Evolutionary conservation across 441 rosid species (phyloP), one percentile per base, ranked within the genome.

Genomic region (Corymbia citriodora): DNA sequence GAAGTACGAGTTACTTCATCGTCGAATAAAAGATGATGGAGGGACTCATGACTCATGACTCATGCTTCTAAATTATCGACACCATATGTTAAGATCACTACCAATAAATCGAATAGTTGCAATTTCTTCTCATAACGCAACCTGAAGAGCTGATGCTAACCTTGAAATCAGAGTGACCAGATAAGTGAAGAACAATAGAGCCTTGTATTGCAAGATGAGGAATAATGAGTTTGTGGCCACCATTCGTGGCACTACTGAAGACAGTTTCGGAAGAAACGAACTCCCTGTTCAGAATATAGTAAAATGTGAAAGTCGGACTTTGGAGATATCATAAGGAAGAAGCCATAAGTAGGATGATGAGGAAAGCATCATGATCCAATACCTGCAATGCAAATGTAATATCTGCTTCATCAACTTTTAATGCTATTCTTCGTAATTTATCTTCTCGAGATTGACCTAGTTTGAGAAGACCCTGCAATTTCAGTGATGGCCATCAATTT

Each of bases 341-440:
- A 33, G 31, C 19, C 27, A 8, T 61, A 68, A 31, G 65, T 7
- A 49, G 27, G 11, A 4, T 8, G 53, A 82, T 25, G 88, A 29
- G 7, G 29, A 25, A 61, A 83, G 18, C 79, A 18, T 88, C 83
- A 88, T 25, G 48, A 70, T 82, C 52, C 7, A 53, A 5, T 91
- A 97, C 99, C 97, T 96, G 98, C 94, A 98, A 94, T 57, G 99
- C 99, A 91, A 96, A 98, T 65, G 93, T 91, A 92, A 97, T 92
- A 91, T 98, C 98, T 40, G 97, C 95, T 90, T 94, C 97, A 92
- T 96, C 98, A 61, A 95, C 94, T 91, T 96, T 96, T n/a, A 96
- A 87, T 16, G 97, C 93, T 65, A 97, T 95, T 92, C 98, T 96
- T 88, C 91, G 96, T 40, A 89, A 89, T 91, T 93, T 98, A 74